Evolutionary conservation across 164 flowering plant genomes (phyloP).

Genomic region (Vitis cinerea): DNA sequence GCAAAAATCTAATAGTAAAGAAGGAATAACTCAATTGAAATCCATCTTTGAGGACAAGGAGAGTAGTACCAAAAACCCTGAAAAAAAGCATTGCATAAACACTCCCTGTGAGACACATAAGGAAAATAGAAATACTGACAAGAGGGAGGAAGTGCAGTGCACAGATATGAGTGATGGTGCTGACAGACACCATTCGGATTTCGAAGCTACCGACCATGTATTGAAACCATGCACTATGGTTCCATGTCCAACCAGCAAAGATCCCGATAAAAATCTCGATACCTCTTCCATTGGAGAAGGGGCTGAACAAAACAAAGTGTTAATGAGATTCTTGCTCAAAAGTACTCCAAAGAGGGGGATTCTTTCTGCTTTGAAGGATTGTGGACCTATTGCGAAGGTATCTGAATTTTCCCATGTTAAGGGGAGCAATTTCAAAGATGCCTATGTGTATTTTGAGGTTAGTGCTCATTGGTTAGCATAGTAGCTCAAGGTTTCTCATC

Average conservation of each 20-base stretch:
- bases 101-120: background rate
- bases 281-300: constrained; percentile 8
- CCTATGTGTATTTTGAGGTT: constrained; percentile 37
- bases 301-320: constrained; percentile 13
- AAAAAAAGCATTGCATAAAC: background rate
- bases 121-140: background rate
- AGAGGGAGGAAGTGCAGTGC: too few relatives aligned
- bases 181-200: constrained; percentile 6
- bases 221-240: constrained; percentile 7
- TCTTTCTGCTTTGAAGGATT: constrained; percentile 11
- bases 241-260: constrained; percentile 9
- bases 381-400: constrained; percentile 22
- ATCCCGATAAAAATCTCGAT: background rate
- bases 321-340: constrained; percentile 30
- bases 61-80: background rate
- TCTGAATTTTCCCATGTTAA: constrained; percentile 13
- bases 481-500: too few relatives aligned
- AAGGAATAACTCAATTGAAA: background rate
- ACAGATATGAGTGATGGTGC: constrained; percentile 1
- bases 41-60: background rate
- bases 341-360: constrained; percentile 1
- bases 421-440: constrained; percentile 25
- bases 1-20: constrained; percentile 3
- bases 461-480: constrained; percentile 1
- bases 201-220: constrained; percentile 7